Base-by-base conservation (phyloP, 2,329 filamentous ascomycete genomes). In the Macrophomina tecta region DNA sequence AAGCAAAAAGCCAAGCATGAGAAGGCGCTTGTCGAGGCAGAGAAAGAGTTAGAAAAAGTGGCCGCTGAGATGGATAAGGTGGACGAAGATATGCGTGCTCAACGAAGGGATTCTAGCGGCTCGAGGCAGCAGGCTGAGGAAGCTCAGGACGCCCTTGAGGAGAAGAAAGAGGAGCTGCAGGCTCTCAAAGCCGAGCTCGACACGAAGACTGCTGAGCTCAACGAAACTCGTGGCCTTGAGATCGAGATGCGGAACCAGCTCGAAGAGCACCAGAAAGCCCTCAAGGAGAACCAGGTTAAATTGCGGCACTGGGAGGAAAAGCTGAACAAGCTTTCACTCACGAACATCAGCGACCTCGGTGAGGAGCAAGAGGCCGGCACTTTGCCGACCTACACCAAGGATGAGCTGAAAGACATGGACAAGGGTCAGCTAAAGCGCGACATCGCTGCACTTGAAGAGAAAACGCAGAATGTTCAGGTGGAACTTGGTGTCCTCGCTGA, bases 161-260 rank as follows among this genome's bases (percentile, higher is more conserved):
- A 86, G 38, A 97, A 92, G 82, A 96, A 93, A 79, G 87, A 90
- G 71, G 91, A 95, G 76, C 86, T 99, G 3, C 86, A 89, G 55
- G 83, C 87, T 9, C 79, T 98, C 66, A 99, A 98, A 81, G 83
- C 87, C 4, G 92, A 97, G 73, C 85, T 98, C 11, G 94, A 99
- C 71, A 89, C 91, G 72, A 97, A 94, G 83, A 91, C 88, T 1
- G 82, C 89, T 0, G 93, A 96, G 76, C 85, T 98, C 66, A 97
- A 98, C 75, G 91, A 93, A 74, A 97, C 91, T 0, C 88, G 94
- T 9, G 94, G 93, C 0, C 84, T 90, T 3, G 95, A 99, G 78
- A 97, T 99, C 69, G 95, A 99, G 79, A 97, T 98, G 93, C 91
- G 92, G 69, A 98, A 98, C 80, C 97, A 97, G 81, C 89, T 99